Evolutionary conservation across 1,284 basidiomycete genomes (phyloP), one percentile per base, ranked within the genome.

Genomic region (Sporisorium scitamineum): DNA sequence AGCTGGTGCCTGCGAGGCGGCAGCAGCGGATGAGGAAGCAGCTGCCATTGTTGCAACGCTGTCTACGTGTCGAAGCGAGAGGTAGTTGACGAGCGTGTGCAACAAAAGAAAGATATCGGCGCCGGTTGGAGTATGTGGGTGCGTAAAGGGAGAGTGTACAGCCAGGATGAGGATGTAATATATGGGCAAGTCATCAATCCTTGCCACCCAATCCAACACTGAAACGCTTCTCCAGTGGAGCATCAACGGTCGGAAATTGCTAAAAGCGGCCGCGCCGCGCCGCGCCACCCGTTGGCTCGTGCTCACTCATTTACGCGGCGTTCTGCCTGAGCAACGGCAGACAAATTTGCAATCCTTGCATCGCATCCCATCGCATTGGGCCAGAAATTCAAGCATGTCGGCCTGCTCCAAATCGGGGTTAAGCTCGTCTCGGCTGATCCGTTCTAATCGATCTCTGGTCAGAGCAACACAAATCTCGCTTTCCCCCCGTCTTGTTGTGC

Each of bases 1-100:
- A 2, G 58, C 37, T n/a, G 37, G 37, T 18, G 37, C n/a, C 10
- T 42, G 39, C 39, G 39, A 42, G 5, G 39, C 3, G 10, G 39
- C n/a, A 1, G 39, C 26, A 10, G 61, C 41, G 13, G 61, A 60
- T 3, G 68, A 31, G 7, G 56, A 53, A 34, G 69, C 55, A 37
- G 64, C 61, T 50, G 61, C 57, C 61, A 63, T 67, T 16, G 10
- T 45, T 31, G 51, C 32, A 5, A 24, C 6, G 54, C 54, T 6
- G 26, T 31, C 13, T 39, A 8, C 20, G 26, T 32, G 48, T 2
- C 10, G 7, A n/a, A 29, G 29, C 3, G 31, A 32, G 31, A 31
- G 47, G 9, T 16, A 29, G 3, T 29, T 16, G 27, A 29, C 10
- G 26, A 16, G 27, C 47, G 27, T 47, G 44, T 10, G 4, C 16